Base-by-base conservation (phyloP, 345 rosid species). In the Limnanthes douglasii region DNA sequence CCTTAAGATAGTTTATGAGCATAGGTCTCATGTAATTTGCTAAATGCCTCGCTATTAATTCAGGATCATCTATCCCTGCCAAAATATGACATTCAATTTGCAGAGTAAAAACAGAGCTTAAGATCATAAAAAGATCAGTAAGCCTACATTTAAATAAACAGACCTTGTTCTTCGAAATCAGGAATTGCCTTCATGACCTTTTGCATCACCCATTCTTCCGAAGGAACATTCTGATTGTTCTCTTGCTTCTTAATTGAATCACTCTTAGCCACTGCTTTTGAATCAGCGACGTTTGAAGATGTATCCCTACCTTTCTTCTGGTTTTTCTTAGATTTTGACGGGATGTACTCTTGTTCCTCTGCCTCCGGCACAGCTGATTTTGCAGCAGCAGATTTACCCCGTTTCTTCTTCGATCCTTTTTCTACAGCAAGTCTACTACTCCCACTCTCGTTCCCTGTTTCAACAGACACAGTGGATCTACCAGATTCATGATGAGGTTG, bases 81-180 rank as follows among this genome's bases (percentile, higher is more conserved):
- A 62, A 45, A 61, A 34, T 18, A 37, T 25, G 39, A 41, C 48
- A 66, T 9, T 15, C 4, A 15, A 26, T 26, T 13, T 32, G 32
- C 39, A 42, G 43, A 18, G 37, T 30, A 33, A 7, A 18, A 34
- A n/a, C 11, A 36, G 5, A 28, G 13, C 14, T 15, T 28, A 26
- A 30, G 21, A 30, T 14, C 35, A 21, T 53, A 5, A 39, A 36
- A 8, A 25, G 39, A 23, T 34, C 20, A 45, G 18, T 16, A 27
- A 27, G 11, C 13, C 15, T 16, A 37, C 11, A 39, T 11, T 12
- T 11, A 43, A 29, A 28, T 39, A 3, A 26, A 29, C 57, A 16
- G 41, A 79, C 97, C 93, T 62, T 78, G 93, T 50, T 83, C 93
- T 45, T 76, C 95, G 53, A 80, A 79, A 46, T 83, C 90, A 45